Percentiles rank a stretch among this genome's conserved stretches.
Conservation (phyloP, 2,329 filamentous ascomycete species). For the Endoconidiophora laricicola region DNA sequence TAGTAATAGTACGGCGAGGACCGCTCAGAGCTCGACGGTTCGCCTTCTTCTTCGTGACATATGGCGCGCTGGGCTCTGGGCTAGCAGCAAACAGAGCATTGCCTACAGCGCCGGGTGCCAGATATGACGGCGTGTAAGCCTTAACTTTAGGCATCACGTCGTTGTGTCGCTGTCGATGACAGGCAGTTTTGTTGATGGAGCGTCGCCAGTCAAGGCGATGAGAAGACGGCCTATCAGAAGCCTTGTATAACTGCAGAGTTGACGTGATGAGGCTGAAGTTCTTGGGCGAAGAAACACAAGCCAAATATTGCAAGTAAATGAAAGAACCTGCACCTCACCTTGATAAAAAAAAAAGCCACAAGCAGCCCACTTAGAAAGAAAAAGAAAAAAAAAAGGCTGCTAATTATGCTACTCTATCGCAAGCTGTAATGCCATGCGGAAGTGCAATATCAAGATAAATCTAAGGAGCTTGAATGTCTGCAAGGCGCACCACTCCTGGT, state of each 20-base stretch:
- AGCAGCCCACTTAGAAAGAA: too few relatives aligned
- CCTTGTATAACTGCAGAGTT: too few relatives aligned
- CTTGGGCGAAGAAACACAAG: not conserved
- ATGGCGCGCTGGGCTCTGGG: conserved; percentile 25
- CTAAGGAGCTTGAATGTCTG: too few relatives aligned
- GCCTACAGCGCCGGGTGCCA: conserved; percentile 60
- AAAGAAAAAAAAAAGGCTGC: too few relatives aligned
- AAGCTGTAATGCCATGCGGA: too few relatives aligned
- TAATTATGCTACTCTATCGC: too few relatives aligned
- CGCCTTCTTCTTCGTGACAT: conserved; percentile 21
- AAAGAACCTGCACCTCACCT: too few relatives aligned
- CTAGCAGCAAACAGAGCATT: conserved; percentile 54
- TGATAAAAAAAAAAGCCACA: too few relatives aligned
- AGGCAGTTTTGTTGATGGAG: not conserved
- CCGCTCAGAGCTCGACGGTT: conserved; percentile 27
- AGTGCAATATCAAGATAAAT: too few relatives aligned
- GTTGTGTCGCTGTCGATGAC: conserved; percentile 11
- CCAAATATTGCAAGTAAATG: not conserved
- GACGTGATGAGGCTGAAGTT: not conserved
- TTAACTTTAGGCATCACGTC: conserved; percentile 65
- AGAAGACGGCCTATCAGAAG: too few relatives aligned
- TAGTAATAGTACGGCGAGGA: conserved; percentile 54
- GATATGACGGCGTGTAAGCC: conserved; percentile 74
- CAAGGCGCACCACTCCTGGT: too few relatives aligned
- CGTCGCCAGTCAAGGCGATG: too few relatives aligned